Base-by-base conservation (phyloP, 768 basidiomycete genomes). In the Artomyces pyxidatus region DNA sequence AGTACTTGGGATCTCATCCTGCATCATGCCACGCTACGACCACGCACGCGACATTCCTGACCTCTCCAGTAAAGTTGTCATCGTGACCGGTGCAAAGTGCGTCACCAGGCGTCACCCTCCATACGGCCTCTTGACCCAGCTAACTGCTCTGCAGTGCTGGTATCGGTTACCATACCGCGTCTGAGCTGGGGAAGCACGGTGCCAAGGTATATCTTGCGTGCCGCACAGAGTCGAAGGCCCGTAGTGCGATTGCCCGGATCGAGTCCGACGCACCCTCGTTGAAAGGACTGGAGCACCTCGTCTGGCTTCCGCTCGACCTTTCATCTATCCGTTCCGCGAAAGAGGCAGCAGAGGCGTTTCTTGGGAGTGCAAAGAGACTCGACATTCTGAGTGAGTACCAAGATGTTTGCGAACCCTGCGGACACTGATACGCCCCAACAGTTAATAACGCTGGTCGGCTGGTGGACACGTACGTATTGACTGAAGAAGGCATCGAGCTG, bases 31-130 rank as follows among this genome's bases (percentile, higher is more conserved):
- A 23, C 21, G n/a, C n/a, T 41, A 41, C 55, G 51, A 69, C 28
- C 71, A 74, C 1, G 54, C 56, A 0, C 65, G 50, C 2, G 74
- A 76, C 53, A 53, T 80, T 26, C 63, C 69, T 2, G 71, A 75
- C 54, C 61, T 77, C 7, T 62, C 59, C 6, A 76, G 74, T 10
- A 77, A 77, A 57, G 75, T 81, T n/a, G 59, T 66, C 39, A 62
- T 80, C 35, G 74, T 83, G 17, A 81, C 79, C 0, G 80, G 80
- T 14, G 77, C 72, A 54, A 81, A 80, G 76, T 79, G 48, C 64
- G 70, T 59, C 45, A 25, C 44, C 22, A n/a, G n/a, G n/a, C n/a
- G n/a, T n/a, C n/a, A n/a, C n/a, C n/a, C 27, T 17, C 30, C 37
- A 7, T 28, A 11, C 42, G 25, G 4, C 26, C 35, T 28, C 37